Evolutionary conservation across 1,284 basidiomycete species (phyloP).

Genomic region (Abortiporus biennis): DNA sequence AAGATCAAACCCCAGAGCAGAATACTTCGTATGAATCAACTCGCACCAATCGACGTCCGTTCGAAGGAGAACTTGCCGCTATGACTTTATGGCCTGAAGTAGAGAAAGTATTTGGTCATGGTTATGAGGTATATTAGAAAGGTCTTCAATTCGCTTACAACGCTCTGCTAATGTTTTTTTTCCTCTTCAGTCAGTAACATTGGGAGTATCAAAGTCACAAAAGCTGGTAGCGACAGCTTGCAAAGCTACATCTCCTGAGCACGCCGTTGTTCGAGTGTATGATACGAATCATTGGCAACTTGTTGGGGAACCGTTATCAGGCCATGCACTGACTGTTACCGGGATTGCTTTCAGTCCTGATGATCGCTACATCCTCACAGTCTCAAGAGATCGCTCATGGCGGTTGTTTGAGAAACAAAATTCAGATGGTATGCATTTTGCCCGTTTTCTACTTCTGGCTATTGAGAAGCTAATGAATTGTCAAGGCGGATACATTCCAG

Average conservation of each 20-base stretch:
- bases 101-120: slow-evolving; percentile 97
- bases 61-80: slow-evolving; percentile 78
- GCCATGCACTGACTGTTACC: slow-evolving; percentile 89
- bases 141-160: slow-evolving; percentile 3
- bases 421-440: slow-evolving; percentile 35
- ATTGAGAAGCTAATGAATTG: neutral
- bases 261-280: slow-evolving; percentile 86
- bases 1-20: slow-evolving; percentile 5
- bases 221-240: slow-evolving; percentile 87
- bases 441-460: neutral
- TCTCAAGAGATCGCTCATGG: slow-evolving; percentile 93
- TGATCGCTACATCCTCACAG: slow-evolving; percentile 74
- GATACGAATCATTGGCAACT: slow-evolving; percentile 66
- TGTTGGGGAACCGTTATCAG: slow-evolving; percentile 67
- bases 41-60: slow-evolving; percentile 49
- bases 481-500: slow-evolving; percentile 48
- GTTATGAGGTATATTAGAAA: slow-evolving; percentile 71
- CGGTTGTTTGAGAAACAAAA: slow-evolving; percentile 56
- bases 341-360: slow-evolving; percentile 85
- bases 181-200: slow-evolving; percentile 60
- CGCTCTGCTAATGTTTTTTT: too few species aligned
- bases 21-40: slow-evolving; percentile 11
- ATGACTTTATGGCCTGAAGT: slow-evolving; percentile 95
- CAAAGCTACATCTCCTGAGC: slow-evolving; percentile 81
- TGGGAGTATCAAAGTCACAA: slow-evolving; percentile 67